Percentiles rank a stretch among this genome's conserved stretches.
These are phyloP conservation scores for Plasmodium vivax DNA, from an alignment of 169 alveolate genomes.

Conservation along the genomic window DNA sequence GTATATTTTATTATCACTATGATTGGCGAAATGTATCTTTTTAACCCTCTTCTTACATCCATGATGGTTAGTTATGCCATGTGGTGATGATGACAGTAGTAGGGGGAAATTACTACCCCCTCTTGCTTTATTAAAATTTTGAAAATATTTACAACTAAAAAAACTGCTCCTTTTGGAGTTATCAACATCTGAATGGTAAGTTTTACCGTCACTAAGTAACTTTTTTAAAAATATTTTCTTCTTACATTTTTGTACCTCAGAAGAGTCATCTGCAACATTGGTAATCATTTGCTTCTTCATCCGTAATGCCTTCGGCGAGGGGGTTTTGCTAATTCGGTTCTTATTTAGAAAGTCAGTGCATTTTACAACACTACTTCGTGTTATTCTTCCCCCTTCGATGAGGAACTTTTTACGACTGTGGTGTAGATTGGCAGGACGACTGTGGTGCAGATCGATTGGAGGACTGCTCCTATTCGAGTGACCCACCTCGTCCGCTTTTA, in stretches of 20 bases:
- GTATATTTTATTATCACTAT: conserved; percentile 38
- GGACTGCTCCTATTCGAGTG: neutral
- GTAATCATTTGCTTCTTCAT: neutral
- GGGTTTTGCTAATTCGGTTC: neutral
- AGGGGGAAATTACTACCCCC: neutral
- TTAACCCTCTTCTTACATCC: conserved; percentile 7
- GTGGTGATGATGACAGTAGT: neutral
- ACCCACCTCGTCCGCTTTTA: neutral
- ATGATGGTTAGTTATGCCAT: neutral
- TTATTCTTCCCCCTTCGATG: neutral
- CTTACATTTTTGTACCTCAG: neutral
- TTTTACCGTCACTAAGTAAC: neutral
- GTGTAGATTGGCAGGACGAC: neutral
- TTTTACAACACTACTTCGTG: neutral
- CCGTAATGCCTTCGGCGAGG: neutral
- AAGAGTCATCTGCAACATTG: conserved; percentile 2
- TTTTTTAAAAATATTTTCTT: conserved; percentile 16
- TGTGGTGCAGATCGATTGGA: neutral
- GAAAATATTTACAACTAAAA: conserved; percentile 34
- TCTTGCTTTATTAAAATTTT: conserved; percentile 16
- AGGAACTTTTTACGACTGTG: neutral
- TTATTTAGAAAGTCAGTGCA: neutral
- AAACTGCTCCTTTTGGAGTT: conserved; percentile 35
- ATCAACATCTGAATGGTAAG: neutral
- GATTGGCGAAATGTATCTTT: conserved; percentile 7